These are phyloP conservation scores for Penicillium sp. DNA, from an alignment of 2,329 filamentous ascomycete genomes.

Conservation along the genomic window DNA sequence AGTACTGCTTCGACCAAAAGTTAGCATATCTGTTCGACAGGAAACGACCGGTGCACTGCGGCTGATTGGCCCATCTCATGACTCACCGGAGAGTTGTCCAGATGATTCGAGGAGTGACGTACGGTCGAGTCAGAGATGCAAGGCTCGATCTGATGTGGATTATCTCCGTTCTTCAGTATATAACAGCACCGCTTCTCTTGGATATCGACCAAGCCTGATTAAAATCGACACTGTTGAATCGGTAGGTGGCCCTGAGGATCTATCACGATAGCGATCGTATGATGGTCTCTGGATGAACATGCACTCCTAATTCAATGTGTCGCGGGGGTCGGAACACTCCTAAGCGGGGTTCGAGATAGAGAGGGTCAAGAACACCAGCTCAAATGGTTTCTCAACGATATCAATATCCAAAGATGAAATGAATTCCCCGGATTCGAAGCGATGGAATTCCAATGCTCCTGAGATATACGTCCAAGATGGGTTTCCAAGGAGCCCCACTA, in stretches of 20 bases:
- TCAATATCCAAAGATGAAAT: background rate
- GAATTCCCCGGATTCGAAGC: background rate
- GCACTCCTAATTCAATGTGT: background rate
- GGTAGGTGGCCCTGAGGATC: background rate
- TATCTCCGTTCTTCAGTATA: constrained; percentile 6
- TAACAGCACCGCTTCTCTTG: constrained; percentile 2
- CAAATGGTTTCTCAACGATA: background rate
- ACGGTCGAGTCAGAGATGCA: constrained; percentile 18
- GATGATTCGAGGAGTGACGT: constrained; percentile 16
- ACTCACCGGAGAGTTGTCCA: constrained; percentile 14
- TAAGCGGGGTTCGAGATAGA: background rate
- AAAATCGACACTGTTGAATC: background rate
- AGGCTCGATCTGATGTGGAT: background rate
- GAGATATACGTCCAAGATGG: constrained; percentile 3
- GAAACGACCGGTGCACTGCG: constrained; percentile 3
- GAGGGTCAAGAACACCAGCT: background rate
- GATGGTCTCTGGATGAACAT: constrained; percentile 1
- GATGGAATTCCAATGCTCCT: background rate
- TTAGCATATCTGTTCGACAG: constrained; percentile 11
- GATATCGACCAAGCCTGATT: background rate
- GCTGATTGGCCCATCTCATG: constrained; percentile 14
- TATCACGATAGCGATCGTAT: constrained; percentile 1
- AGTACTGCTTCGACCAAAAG: constrained; percentile 4
- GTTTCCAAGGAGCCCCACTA: constrained; percentile 10
- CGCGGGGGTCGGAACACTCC: background rate